phyloP scores from a whole-genome alignment of 2,329 filamentous ascomycete genomes.

The Penicillium psychrosexuale region DNA sequence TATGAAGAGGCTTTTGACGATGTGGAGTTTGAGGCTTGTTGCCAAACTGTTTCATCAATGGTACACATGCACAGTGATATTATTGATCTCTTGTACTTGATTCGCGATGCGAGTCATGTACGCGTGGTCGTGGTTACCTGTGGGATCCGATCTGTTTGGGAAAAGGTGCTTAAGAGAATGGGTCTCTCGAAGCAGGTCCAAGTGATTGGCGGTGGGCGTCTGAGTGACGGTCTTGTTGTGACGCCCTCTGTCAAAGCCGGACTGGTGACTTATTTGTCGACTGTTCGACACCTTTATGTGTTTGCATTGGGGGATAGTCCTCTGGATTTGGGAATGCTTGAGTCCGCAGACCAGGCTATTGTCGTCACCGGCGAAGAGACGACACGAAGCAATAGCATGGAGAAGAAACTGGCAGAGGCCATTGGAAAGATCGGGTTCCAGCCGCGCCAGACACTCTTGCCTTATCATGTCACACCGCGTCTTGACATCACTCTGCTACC shows the following conservation, averaged over 20 bases:
- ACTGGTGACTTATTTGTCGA: constrained; percentile 45
- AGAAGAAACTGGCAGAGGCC: too few species aligned
- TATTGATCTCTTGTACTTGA: constrained; percentile 40
- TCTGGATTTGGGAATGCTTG: too few species aligned
- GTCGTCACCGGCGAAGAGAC: too few species aligned
- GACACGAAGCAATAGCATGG: too few species aligned
- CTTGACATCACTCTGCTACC: too few species aligned
- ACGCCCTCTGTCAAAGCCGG: constrained; percentile 51
- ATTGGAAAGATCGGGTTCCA: too few species aligned
- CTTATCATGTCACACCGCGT: too few species aligned
- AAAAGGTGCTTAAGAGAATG: constrained; percentile 49
- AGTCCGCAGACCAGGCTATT: too few species aligned
- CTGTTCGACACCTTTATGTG: constrained; percentile 15
- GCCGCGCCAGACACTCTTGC: too few species aligned
- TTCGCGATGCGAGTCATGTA: constrained; percentile 35
- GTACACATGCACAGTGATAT: constrained; percentile 52
- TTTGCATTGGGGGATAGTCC: too few species aligned
- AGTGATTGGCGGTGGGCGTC: constrained; percentile 54
- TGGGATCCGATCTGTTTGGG: constrained; percentile 55
- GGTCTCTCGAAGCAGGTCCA: constrained; percentile 44
- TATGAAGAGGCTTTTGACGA: constrained; percentile 49
- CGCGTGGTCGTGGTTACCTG: constrained; percentile 54
- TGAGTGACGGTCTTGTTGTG: constrained; percentile 51
- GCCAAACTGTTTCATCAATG: constrained; percentile 43
- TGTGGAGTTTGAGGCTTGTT: constrained; percentile 45